Evolutionary conservation across 768 basidiomycete species (phyloP).

Genomic region (Fibroporia radiculosa): DNA sequence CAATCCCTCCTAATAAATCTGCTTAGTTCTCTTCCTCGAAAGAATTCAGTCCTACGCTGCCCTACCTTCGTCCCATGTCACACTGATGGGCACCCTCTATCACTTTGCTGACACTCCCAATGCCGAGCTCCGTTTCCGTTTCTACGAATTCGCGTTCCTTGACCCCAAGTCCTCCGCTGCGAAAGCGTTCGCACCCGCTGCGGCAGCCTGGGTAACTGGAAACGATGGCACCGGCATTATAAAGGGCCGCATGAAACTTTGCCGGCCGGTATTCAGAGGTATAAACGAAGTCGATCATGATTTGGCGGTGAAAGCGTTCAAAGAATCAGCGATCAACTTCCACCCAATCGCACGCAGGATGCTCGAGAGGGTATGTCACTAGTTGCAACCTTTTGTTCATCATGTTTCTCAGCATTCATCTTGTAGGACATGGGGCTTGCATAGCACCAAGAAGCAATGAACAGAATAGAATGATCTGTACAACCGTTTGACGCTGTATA

Average conservation of each 20-base stretch:
- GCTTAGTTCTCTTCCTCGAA: slow-evolving; percentile 76
- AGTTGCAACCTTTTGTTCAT: background rate
- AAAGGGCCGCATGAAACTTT: slow-evolving; percentile 84
- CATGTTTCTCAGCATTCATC: background rate
- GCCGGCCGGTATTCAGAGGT: slow-evolving; percentile 56
- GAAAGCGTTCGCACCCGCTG: slow-evolving; percentile 40
- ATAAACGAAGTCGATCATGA: slow-evolving; percentile 43
- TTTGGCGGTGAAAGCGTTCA: slow-evolving; percentile 47
- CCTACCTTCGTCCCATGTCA: slow-evolving; percentile 52
- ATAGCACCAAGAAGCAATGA: background rate
- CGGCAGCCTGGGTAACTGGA: slow-evolving; percentile 64
- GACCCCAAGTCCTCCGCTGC: slow-evolving; percentile 43
- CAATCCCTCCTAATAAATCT: background rate
- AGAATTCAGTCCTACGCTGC: slow-evolving; percentile 55
- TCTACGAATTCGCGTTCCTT: slow-evolving; percentile 63
- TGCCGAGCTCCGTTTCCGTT: slow-evolving; percentile 71
- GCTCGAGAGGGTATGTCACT: slow-evolving; percentile 59
- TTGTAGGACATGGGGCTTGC: slow-evolving; percentile 12
- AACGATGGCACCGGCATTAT: slow-evolving; percentile 47
- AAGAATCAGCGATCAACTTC: slow-evolving; percentile 42
- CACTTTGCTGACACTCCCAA: slow-evolving; percentile 50
- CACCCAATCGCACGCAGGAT: slow-evolving; percentile 72
- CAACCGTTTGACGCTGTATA: background rate
- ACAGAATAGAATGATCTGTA: background rate
- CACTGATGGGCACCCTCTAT: slow-evolving; percentile 50